Percentiles rank a stretch among this genome's conserved stretches.
Evolutionary conservation across 768 basidiomycete species (phyloP).

Genomic region (Xerocomellus intermedius): DNA sequence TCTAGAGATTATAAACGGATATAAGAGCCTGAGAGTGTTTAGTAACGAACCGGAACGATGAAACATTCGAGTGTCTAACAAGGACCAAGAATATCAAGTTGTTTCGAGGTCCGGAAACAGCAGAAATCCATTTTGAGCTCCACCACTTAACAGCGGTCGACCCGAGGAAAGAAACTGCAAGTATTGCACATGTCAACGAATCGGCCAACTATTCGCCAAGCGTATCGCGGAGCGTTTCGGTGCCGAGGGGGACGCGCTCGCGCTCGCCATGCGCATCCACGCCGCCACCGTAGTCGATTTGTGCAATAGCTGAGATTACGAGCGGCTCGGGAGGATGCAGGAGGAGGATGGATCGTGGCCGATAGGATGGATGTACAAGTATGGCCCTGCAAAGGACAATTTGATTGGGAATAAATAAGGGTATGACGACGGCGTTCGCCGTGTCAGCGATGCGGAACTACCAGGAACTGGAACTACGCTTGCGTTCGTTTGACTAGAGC

Average conservation of each 20-base stretch:
- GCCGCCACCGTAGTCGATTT: slow-evolving; percentile 11
- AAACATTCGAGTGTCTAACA: too few relatives aligned
- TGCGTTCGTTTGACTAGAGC: slow-evolving; percentile 15
- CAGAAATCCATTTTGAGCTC: too few relatives aligned
- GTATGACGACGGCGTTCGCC: slow-evolving; percentile 22
- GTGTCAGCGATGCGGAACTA: slow-evolving; percentile 17
- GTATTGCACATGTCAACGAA: too few relatives aligned
- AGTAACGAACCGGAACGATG: too few relatives aligned
- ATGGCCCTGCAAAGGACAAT: neutral
- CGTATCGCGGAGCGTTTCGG: slow-evolving; percentile 19
- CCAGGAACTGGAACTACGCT: slow-evolving; percentile 7
- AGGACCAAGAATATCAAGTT: too few relatives aligned
- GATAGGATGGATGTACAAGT: slow-evolving; percentile 21
- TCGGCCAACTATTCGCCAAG: slow-evolving; percentile 13
- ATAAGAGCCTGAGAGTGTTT: too few relatives aligned
- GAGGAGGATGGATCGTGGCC: slow-evolving; percentile 23
- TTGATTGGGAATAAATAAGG: slow-evolving; percentile 19
- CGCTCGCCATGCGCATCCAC: slow-evolving; percentile 19
- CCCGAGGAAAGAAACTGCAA: too few relatives aligned
- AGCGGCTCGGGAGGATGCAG: slow-evolving; percentile 18
- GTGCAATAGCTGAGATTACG: slow-evolving; percentile 15
- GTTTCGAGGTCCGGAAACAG: too few relatives aligned
- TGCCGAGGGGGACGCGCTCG: slow-evolving; percentile 17
- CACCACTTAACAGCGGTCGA: too few relatives aligned
- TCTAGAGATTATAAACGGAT: too few relatives aligned